A percentile compares a stretch with the other conserved stretches of the same genome.
phyloP scores from a whole-genome alignment of 2,329 filamentous ascomycete genomes.

The Harringtonia lauricola region DNA sequence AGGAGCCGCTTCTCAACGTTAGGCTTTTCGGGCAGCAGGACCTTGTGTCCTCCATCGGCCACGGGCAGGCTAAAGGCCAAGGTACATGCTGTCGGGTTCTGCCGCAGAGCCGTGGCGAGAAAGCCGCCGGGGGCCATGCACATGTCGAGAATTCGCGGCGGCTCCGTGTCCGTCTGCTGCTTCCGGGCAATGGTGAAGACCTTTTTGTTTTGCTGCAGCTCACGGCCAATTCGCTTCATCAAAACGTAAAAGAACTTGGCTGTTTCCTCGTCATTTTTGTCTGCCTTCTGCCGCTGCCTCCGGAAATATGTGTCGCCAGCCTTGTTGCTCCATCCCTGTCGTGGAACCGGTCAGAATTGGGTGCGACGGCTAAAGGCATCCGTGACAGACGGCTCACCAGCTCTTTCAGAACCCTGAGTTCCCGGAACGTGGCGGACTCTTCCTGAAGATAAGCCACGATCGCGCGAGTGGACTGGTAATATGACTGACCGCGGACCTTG shows the following conservation, averaged over 20 bases:
- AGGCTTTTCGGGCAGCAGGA: slow-evolving; percentile 16
- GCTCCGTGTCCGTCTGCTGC: background rate
- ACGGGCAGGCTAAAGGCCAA: slow-evolving; percentile 30
- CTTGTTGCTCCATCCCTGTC: slow-evolving; percentile 32
- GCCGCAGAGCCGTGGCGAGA: slow-evolving; percentile 22
- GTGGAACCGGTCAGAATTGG: background rate
- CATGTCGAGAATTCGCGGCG: slow-evolving; percentile 34
- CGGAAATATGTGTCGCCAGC: slow-evolving; percentile 31
- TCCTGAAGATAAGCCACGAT: background rate
- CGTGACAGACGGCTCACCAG: background rate
- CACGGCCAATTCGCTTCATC: slow-evolving; percentile 30
- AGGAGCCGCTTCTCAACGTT: slow-evolving; percentile 16
- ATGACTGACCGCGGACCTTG: background rate
- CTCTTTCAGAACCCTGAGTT: background rate
- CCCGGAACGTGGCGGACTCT: background rate
- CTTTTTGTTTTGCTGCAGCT: slow-evolving; percentile 25
- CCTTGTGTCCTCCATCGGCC: slow-evolving; percentile 26
- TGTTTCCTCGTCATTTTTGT: slow-evolving; percentile 17
- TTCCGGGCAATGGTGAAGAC: slow-evolving; percentile 18
- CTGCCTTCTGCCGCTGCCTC: slow-evolving; percentile 19
- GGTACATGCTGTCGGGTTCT: slow-evolving; percentile 21
- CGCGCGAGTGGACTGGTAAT: background rate
- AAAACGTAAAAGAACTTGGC: slow-evolving; percentile 24
- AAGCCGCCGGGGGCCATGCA: slow-evolving; percentile 48
- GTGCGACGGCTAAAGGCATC: background rate